Base-by-base conservation (phyloP, 2,329 filamentous ascomycete species). In the Mycogone perniciosa region DNA sequence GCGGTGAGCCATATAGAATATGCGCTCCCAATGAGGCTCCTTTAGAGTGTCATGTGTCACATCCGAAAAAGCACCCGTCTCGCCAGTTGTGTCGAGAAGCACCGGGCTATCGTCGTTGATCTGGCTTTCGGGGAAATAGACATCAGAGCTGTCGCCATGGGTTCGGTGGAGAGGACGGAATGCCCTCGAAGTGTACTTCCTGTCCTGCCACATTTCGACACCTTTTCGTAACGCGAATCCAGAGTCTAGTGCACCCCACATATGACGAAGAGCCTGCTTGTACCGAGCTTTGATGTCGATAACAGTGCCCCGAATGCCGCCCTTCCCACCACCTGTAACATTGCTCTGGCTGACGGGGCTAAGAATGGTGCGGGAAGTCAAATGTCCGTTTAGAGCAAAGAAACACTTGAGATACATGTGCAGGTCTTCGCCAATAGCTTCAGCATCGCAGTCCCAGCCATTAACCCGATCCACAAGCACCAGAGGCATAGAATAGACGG, bases 391-490 rank as follows among this genome's bases (percentile, higher is more conserved):
- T 13, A 87, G 76, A 1, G 84, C 82, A 57, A 88, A 88, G 70
- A 88, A 88, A 64, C 84, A 88, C 72, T 88, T 88, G 55, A 88
- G 74, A 62, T 86, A 86, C 85, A 88, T 88, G 70, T 89, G 85
- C 61, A 88, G 67, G 61, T 88, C 85, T 66, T 89, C 85, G 40
- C 85, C 85, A 57, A 89, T 88, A 20, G 85, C 84, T 54, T 86
- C 84, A 1, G 80, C 75, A 46, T 80, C 83, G 48, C 80, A 79
- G 62, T 88, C 85, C 85, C 85, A 89, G 29, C 85, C 85, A 7
- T 83, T 82, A 31, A 87, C 85, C 30, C 79, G 76, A 59, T 87
- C 84, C 38, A 85, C 78, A 11, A 89, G 69, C 42, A 79, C 75
- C 38, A 89, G 75, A 1, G 85, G 81, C 0, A 88, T 65, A 5